Conservation (phyloP, 2,329 filamentous ascomycete genomes). For the Bipolaris oryzae region DNA sequence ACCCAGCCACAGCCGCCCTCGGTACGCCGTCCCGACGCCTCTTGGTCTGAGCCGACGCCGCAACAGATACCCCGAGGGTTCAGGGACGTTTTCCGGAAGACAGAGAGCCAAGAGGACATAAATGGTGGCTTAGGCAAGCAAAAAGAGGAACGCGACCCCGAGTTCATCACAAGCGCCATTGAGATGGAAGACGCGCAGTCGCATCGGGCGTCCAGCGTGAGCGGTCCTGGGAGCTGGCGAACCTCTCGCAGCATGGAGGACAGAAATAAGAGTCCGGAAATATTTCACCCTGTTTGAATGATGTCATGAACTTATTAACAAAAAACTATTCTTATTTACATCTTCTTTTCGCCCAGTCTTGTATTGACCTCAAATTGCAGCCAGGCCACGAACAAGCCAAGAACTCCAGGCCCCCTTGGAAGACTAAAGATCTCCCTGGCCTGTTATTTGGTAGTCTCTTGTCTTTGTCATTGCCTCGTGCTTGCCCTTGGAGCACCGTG, state of each 20-base stretch:
- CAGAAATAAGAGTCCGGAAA: constrained; percentile 16
- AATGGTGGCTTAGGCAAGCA: constrained; percentile 25
- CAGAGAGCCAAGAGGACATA: constrained; percentile 33
- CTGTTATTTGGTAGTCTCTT: not conserved
- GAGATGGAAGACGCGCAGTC: constrained; percentile 29
- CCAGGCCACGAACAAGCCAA: not conserved
- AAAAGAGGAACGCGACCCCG: constrained; percentile 19
- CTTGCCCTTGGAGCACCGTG: constrained; percentile 30
- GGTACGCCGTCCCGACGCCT: constrained; percentile 5
- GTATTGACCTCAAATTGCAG: not conserved
- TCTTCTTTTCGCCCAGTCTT: not conserved
- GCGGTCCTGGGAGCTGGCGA: constrained; percentile 20
- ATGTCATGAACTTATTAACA: constrained; percentile 6
- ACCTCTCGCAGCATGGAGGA: constrained; percentile 15
- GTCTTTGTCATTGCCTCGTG: constrained; percentile 1
- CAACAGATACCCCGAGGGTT: constrained; percentile 20
- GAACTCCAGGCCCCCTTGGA: not conserved
- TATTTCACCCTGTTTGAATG: constrained; percentile 17
- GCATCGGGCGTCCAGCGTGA: constrained; percentile 14
- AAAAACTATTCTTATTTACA: constrained; percentile 7
- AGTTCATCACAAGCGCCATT: constrained; percentile 36
- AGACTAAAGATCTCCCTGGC: not conserved
- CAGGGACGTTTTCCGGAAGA: constrained; percentile 20
- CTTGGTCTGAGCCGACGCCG: constrained; percentile 20
- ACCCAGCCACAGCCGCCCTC: constrained; percentile 8